Evolutionary conservation across 1,284 basidiomycete genomes (phyloP).

Genomic region (Cerioporus squamosus): DNA sequence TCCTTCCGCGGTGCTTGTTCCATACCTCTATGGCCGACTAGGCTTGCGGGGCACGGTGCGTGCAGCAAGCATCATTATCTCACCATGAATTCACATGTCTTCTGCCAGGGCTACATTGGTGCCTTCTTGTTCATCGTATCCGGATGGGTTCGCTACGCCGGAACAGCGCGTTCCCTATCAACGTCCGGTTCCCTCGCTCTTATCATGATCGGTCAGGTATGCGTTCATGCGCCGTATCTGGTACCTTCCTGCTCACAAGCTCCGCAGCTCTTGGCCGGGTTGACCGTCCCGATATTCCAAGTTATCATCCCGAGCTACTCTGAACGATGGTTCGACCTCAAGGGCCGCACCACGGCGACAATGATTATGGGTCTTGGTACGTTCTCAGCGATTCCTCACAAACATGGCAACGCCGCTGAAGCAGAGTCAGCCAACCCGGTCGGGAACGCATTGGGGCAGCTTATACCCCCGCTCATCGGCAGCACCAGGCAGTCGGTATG

Average conservation of each 20-base stretch:
- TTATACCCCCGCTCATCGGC: slow-evolving; percentile 69
- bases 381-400: slow-evolving; percentile 2
- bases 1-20: slow-evolving; percentile 60
- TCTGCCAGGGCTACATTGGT: slow-evolving; percentile 57
- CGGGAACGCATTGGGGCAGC: slow-evolving; percentile 63
- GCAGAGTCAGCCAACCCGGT: slow-evolving; percentile 25
- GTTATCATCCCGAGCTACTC: slow-evolving; percentile 73
- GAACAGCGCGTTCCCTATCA: slow-evolving; percentile 57
- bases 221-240: slow-evolving; percentile 9
- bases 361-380: slow-evolving; percentile 77
- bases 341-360: slow-evolving; percentile 76
- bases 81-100: not conserved
- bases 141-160: slow-evolving; percentile 77
- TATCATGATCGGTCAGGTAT: slow-evolving; percentile 71
- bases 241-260: not conserved
- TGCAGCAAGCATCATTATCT: slow-evolving; percentile 10
- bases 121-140: slow-evolving; percentile 57
- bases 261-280: slow-evolving; percentile 52
- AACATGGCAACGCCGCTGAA: not conserved
- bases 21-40: slow-evolving; percentile 57
- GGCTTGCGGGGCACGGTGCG: slow-evolving; percentile 65
- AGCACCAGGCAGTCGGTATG: slow-evolving; percentile 54
- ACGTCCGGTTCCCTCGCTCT: slow-evolving; percentile 57
- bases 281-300: slow-evolving; percentile 71
- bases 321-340: slow-evolving; percentile 78